These are phyloP conservation scores for Yamadazyma trypodendri DNA, from an alignment of 1,139 yeast species.

Conservation along the genomic window DNA sequence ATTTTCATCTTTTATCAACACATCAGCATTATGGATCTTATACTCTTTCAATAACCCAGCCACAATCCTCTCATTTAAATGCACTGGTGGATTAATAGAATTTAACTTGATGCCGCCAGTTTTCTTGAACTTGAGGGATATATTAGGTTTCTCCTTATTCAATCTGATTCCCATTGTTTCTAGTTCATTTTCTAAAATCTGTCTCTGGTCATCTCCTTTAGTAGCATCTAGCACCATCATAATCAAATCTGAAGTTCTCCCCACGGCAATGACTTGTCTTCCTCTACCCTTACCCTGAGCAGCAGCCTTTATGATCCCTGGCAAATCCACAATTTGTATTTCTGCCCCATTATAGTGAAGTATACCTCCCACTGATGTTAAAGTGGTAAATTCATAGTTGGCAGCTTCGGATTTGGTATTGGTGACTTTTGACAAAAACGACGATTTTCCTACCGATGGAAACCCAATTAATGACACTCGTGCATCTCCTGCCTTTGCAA, in stretches of 20 bases:
- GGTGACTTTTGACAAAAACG: slow-evolving; percentile 81
- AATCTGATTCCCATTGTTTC: slow-evolving; percentile 93
- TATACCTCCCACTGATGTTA: slow-evolving; percentile 96
- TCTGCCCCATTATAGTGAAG: slow-evolving; percentile 95
- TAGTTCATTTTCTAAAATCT: slow-evolving; percentile 80
- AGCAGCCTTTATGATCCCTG: slow-evolving; percentile 97
- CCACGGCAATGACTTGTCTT: slow-evolving; percentile 93
- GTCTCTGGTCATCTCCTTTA: slow-evolving; percentile 84
- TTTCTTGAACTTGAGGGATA: slow-evolving; percentile 72
- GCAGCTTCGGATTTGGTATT: slow-evolving; percentile 95
- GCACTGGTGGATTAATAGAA: slow-evolving; percentile 76
- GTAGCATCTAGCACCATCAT: slow-evolving; percentile 96
- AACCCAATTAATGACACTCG: slow-evolving; percentile 93
- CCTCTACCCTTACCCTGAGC: slow-evolving; percentile 98
- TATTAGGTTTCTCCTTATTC: slow-evolving; percentile 79
- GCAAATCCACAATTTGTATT: slow-evolving; percentile 92
- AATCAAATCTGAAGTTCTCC: slow-evolving; percentile 89
- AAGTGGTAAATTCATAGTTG: slow-evolving; percentile 90
- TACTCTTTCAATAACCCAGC: slow-evolving; percentile 78
- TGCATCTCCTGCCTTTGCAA: slow-evolving; percentile 94
- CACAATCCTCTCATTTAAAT: slow-evolving; percentile 79
- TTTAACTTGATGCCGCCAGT: slow-evolving; percentile 91
- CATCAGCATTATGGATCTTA: slow-evolving; percentile 91
- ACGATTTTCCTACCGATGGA: slow-evolving; percentile 97
- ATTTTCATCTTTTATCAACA: slow-evolving; percentile 81